Evolutionary conservation across 345 rosid species (phyloP).

Genomic region (Rhodomyrtus tomentosa): DNA sequence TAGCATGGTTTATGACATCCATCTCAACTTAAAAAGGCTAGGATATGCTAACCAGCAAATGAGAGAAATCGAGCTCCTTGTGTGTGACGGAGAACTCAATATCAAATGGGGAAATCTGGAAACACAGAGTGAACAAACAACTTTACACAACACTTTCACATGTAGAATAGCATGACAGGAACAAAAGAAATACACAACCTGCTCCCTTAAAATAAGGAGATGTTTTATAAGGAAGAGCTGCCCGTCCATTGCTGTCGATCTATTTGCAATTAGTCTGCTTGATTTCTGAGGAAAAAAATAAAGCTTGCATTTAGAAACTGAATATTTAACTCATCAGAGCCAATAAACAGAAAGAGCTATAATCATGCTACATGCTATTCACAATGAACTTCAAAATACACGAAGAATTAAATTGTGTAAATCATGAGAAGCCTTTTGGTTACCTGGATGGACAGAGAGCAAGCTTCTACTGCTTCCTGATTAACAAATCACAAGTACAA

Average conservation of each 20-base stretch:
- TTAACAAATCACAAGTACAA: slow-evolving; percentile 30
- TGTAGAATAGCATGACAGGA: slow-evolving; percentile 2
- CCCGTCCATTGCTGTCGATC: slow-evolving; percentile 78
- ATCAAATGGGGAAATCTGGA: slow-evolving; percentile 94
- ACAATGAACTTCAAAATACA: not conserved
- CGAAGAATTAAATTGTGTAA: not conserved
- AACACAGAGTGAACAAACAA: slow-evolving; percentile 2
- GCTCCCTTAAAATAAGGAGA: slow-evolving; percentile 88
- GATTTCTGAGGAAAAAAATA: slow-evolving; percentile 56
- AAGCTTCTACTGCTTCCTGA: slow-evolving; percentile 98
- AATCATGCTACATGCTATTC: not conserved
- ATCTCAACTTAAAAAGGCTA: not conserved
- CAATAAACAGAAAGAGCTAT: not conserved
- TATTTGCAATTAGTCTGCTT: slow-evolving; percentile 71
- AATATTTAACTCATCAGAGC: not conserved
- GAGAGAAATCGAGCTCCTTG: slow-evolving; percentile 99
- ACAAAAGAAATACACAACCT: slow-evolving; percentile 35
- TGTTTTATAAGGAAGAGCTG: slow-evolving; percentile 94
- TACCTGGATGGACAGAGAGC: slow-evolving; percentile 83
- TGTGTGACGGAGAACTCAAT: slow-evolving; percentile 89
- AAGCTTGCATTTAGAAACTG: not conserved
- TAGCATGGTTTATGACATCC: not conserved
- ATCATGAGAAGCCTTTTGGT: not conserved
- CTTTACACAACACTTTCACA: not conserved
- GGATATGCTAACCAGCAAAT: slow-evolving; percentile 70